Evolutionary conservation across 169 alveolate genomes (phyloP), one percentile per base, ranked within the genome.

Genomic region (Plasmodium reichenowi): DNA sequence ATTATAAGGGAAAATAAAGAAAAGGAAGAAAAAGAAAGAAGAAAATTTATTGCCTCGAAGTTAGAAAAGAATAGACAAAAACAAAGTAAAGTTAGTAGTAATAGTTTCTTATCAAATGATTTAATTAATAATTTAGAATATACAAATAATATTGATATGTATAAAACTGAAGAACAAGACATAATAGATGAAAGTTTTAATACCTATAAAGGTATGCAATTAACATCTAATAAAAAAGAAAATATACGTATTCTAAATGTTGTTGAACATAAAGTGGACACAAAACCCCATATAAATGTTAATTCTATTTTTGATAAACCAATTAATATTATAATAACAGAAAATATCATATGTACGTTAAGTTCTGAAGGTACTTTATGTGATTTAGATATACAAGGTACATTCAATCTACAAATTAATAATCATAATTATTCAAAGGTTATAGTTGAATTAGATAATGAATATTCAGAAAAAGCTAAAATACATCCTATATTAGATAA

Each of bases 11-110:
- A 92, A 59, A 68, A 91, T 32, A 94, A 94, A 87, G 96, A 96
- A 63, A 92, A 92, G 80, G 99, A 97, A 75, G 98, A 96, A 59
- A 96, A 92, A 87, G 99, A 95, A 74, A 93, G 97, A 38, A 93
- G 97, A 59, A 95, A 88, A 63, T 95, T 96, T 62, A 94, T 93
- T 67, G 97, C 98, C n/a, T 94, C 95, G 22, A 97, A 96, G 85
- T 80, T 96, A 73, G 98, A 97, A 74, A 97, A 95, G 67, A 96
- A 96, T 86, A 96, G 93, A 58, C 95, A 94, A 43, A 89, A 91
- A 71, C 94, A 94, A 67, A 67, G 54, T 20, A 75, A 75, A 63
- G 56, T 20, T 10, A 66, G 50, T n/a, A 85, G 52, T 43, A 85
- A 47, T 26, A 71, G 66, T 59, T 85, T 85, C 72, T 47, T 70